A percentile compares a stretch with the other conserved stretches of the same genome.
These are phyloP conservation scores for Magnaporthiopsis incrustans DNA, from an alignment of 2,329 filamentous ascomycete genomes.

Conservation along the genomic window DNA sequence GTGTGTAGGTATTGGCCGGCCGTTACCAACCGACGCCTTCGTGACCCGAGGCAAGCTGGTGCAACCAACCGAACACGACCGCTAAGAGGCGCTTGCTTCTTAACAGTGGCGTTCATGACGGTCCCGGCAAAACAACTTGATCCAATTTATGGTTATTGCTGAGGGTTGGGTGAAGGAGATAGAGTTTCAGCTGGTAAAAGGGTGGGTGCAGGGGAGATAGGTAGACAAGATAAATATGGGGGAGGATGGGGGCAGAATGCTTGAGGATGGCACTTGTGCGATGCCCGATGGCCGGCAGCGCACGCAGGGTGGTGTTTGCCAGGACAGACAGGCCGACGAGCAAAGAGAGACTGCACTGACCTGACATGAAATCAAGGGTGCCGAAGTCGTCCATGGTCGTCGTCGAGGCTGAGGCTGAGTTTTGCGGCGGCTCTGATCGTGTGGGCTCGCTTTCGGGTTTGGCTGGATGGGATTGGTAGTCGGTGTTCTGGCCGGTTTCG, in stretches of 20 bases:
- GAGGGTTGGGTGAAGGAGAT: background rate
- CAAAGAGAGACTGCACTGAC: constrained; percentile 26
- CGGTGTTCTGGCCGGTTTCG: constrained; percentile 55
- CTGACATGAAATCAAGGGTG: constrained; percentile 41
- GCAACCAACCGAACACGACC: background rate
- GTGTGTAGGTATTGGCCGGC: background rate
- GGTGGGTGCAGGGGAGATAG: background rate
- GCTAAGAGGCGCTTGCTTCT: background rate
- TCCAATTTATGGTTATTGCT: background rate
- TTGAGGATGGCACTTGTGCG: too few species aligned
- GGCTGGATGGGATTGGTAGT: constrained; percentile 45
- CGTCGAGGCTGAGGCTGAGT: constrained; percentile 25
- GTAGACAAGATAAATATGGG: background rate
- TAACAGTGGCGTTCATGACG: background rate
- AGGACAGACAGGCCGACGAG: too few species aligned
- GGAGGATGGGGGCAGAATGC: too few species aligned
- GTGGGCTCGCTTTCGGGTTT: constrained; percentile 30
- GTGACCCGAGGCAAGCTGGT: too few species aligned
- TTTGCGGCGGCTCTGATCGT: constrained; percentile 16
- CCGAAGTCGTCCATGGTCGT: constrained; percentile 30
- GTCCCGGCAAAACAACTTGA: background rate
- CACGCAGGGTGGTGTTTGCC: too few species aligned
- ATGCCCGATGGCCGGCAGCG: too few species aligned
- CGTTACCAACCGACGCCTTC: background rate
- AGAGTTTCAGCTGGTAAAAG: background rate